phyloP scores from a whole-genome alignment of 2,329 filamentous ascomycete species.

The Colletotrichum sp. region DNA sequence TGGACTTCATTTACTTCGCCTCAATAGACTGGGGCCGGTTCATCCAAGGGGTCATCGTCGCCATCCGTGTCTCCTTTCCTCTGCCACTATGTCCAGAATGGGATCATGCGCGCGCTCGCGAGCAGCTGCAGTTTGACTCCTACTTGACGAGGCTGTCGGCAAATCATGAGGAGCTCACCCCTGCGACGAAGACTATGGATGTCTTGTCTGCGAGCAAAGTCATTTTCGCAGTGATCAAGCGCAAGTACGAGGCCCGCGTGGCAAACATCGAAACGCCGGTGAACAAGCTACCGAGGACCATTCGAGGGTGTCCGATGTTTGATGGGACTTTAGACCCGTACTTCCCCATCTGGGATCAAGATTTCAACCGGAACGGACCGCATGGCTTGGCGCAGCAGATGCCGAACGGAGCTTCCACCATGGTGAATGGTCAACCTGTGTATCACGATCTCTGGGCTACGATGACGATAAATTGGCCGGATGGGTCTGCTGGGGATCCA shows the following conservation, averaged over 20 bases:
- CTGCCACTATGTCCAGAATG: constrained; percentile 35
- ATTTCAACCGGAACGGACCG: constrained; percentile 21
- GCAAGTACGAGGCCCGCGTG: constrained; percentile 48
- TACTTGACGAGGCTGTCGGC: constrained; percentile 42
- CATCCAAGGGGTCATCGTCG: constrained; percentile 44
- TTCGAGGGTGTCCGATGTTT: constrained; percentile 53
- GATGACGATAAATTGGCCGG: constrained; percentile 51
- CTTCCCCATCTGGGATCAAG: constrained; percentile 48
- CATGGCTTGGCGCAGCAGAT: background rate
- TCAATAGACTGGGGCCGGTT: constrained; percentile 48
- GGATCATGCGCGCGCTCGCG: constrained; percentile 42
- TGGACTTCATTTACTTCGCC: constrained; percentile 39
- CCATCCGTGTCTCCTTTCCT: constrained; percentile 51
- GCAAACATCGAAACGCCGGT: constrained; percentile 31
- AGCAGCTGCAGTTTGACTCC: constrained; percentile 40
- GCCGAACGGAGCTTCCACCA: constrained; percentile 1
- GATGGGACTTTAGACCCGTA: constrained; percentile 54
- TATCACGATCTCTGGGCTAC: constrained; percentile 53
- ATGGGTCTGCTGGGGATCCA: background rate
- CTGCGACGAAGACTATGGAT: constrained; percentile 38
- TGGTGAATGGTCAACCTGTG: constrained; percentile 24
- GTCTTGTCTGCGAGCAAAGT: constrained; percentile 48
- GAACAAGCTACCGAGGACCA: constrained; percentile 20
- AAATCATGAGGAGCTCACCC: constrained; percentile 22
- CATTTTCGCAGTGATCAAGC: constrained; percentile 48